Base-by-base conservation (phyloP, 208 protist species). In the Trypanosoma lewisi region DNA sequence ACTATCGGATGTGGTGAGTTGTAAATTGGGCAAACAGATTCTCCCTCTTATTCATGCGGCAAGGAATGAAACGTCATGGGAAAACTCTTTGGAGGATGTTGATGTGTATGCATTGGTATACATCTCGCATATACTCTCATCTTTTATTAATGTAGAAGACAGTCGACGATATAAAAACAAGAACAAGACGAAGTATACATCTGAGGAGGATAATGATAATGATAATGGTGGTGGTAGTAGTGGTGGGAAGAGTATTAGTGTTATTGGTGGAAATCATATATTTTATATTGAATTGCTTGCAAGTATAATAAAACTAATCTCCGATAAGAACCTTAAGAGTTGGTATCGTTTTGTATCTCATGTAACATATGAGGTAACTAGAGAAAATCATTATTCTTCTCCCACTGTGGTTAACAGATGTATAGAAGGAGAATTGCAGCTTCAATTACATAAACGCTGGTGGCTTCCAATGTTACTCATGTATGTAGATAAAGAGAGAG, bases 381-480 rank as follows among this genome's bases (percentile, higher is more conserved):
- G 27, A 23, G 27, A 25, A 27, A 4, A 1, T 16, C 23, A 54
- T 6, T 2, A 0, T 51, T 33, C 9, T 41, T 12, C 16, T 63
- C 17, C 2, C n/a, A n/a, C n/a, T n/a, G n/a, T n/a, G n/a, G n/a
- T n/a, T n/a, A 23, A 44, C 21, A 27, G 1, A 17, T 27, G 63
- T 66, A 19, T 31, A 51, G 4, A 25, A 39, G n/a, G 14, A 7
- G 11, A n/a, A n/a, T 50, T 66, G 16, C 59, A 41, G 14, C 17
- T 62, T n/a, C 42, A 66, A 41, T 37, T 73, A 30, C 67, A 73
- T 50, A 2, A 21, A 36, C n/a, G 53, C 17, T 73, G 59, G 58
- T 73, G 57, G 57, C 53, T 73, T 45, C 67, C 67, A 33, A 53
- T 49, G 30, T 42, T 73, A 54, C 52, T 73, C 21, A 50, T 23